Evolutionary conservation across 306 rosid species (phyloP), one percentile per base, ranked within the genome.

Genomic region (Prunus mira): DNA sequence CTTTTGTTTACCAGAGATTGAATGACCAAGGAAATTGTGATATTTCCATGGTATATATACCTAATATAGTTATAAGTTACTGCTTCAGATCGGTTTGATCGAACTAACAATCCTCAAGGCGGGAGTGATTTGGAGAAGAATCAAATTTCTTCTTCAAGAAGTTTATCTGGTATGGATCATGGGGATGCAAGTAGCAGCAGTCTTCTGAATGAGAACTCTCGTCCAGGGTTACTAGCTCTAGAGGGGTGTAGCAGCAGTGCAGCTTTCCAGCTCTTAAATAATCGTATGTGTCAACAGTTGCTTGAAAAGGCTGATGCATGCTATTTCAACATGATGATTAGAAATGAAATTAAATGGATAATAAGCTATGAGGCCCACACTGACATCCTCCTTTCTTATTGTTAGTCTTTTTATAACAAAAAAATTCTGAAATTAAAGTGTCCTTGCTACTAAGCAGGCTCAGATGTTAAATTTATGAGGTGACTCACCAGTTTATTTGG

Each of bases 41-140:
- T 24, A 65, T 77, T 78, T 79, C 38, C 13, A 27, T 12, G 65
- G 68, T 67, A 38, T 27, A 25, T 68, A 6, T 55, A 41, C 22
- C 57, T 76, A 27, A 67, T 24, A 68, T 57, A n/a, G 67, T 56
- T 81, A 50, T 56, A 71, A 45, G 75, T 17, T 56, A 72, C 79
- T 25, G 73, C 34, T 82, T 79, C 76, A 90, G 96, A 90, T 72
- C 89, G 89, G 69, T 73, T 82, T 81, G 89, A 89, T 83, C 88
- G 86, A 77, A 34, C 85, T 71, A 86, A 81, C 81, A 84, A 84
- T 84, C 81, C 58, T 62, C 50, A 67, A 5, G 93, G 90, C 5
- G 96, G 90, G 73, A 87, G 55, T 83, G 96, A 88, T 79, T 14
- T 82, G 70, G 91, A 90, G 66, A 90, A 80, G 90, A 88, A 86